Evolutionary conservation across 768 basidiomycete species (phyloP).

Genomic region (Tremella fuciformis): DNA sequence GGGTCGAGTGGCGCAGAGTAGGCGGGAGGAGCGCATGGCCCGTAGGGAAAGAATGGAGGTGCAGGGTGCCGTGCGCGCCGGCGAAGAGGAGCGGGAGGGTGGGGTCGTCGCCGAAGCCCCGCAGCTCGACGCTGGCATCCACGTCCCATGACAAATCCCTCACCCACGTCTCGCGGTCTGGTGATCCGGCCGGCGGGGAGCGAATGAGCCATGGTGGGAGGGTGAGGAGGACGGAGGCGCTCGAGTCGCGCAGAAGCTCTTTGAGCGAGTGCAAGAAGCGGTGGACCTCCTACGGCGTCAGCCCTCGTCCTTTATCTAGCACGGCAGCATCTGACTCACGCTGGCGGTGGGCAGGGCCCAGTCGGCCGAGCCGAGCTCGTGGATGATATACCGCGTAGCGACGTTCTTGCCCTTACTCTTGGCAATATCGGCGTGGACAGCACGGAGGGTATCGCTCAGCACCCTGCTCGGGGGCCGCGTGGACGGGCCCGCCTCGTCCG

Average conservation of each 20-base stretch:
- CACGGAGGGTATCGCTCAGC: background rate
- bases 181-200: conserved; percentile 13
- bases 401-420: background rate
- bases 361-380: conserved; percentile 48
- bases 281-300: conserved; percentile 56
- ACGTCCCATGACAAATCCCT: conserved; percentile 74
- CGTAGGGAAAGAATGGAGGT: conserved; percentile 71
- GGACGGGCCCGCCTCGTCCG: background rate
- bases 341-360: conserved; percentile 41
- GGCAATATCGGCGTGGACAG: background rate
- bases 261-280: conserved; percentile 71
- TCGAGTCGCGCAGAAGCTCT: conserved; percentile 47
- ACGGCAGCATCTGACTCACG: conserved; percentile 20
- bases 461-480: background rate
- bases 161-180: conserved; percentile 61
- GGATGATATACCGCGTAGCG: conserved; percentile 27
- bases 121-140: conserved; percentile 70
- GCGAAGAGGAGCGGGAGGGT: conserved; percentile 71
- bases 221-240: conserved; percentile 65
- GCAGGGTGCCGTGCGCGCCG: conserved; percentile 78
- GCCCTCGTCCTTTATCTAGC: background rate
- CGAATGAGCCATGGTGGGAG: conserved; percentile 62
- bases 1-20: conserved; percentile 74
- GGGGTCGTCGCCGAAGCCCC: conserved; percentile 84
- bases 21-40: conserved; percentile 70